A percentile compares a stretch with the other conserved stretches of the same genome.
Conservation (phyloP, 371 early-diverging fungal genomes). For the Synchytrium microbalum region DNA sequence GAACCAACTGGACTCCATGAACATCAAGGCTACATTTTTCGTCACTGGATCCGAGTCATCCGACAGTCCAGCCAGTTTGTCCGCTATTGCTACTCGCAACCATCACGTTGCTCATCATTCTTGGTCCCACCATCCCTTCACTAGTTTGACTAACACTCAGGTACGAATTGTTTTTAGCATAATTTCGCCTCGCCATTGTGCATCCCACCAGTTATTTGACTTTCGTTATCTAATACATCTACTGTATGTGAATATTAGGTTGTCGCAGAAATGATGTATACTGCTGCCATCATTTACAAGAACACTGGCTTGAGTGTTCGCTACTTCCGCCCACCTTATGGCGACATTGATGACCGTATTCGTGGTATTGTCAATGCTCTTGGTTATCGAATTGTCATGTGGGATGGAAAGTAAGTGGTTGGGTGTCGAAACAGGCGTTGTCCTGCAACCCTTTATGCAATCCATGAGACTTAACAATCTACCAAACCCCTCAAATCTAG, state of each 20-base stretch:
- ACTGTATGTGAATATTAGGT: too few relatives aligned
- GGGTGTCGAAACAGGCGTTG: too few relatives aligned
- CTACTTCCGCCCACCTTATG: constrained; percentile 41
- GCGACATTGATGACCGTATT: constrained; percentile 31
- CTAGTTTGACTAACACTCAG: constrained; percentile 37
- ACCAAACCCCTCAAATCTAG: too few relatives aligned
- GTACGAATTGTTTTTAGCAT: constrained; percentile 42
- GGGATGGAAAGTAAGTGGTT: too few relatives aligned
- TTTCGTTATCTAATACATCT: too few relatives aligned
- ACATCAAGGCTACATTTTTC: neutral
- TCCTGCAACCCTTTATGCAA: too few relatives aligned
- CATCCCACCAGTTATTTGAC: too few relatives aligned
- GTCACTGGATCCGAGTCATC: too few relatives aligned
- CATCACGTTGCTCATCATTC: too few relatives aligned
- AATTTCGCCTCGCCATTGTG: constrained; percentile 42
- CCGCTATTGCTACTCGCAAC: too few relatives aligned
- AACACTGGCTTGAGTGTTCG: constrained; percentile 38
- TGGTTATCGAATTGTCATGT: constrained; percentile 19
- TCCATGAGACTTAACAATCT: too few relatives aligned
- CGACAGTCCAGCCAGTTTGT: too few relatives aligned
- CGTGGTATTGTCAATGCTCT: constrained; percentile 17
- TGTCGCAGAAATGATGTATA: constrained; percentile 47
- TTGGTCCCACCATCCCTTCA: constrained; percentile 52
- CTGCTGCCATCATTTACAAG: constrained; percentile 42
- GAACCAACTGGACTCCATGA: neutral